phyloP scores from a whole-genome alignment of 371 early-diverging fungal species.

The Synchytrium microbalum region DNA sequence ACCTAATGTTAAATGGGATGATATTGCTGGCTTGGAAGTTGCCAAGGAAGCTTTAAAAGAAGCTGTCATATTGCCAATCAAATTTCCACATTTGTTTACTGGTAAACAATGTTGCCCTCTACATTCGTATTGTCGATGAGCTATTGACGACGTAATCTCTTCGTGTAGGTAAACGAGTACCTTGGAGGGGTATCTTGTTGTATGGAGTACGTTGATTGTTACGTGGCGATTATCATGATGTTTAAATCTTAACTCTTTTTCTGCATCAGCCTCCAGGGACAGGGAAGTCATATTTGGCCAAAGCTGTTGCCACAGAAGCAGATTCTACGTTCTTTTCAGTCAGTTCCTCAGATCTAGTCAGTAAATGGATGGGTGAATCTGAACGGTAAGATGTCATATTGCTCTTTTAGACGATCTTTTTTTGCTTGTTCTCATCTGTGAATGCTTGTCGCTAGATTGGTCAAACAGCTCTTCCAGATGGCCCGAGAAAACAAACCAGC shows the following conservation, averaged over 20 bases:
- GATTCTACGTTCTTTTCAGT: conserved; percentile 92
- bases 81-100: conserved; percentile 93
- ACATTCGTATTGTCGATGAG: conserved; percentile 6
- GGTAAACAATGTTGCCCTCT: too few species aligned
- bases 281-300: conserved; percentile 95
- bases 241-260: conserved; percentile 6
- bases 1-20: conserved; percentile 92
- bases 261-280: conserved; percentile 85
- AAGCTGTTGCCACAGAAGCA: conserved; percentile 95
- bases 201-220: conserved; percentile 65
- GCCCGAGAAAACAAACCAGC: conserved; percentile 89
- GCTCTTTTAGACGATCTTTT: not conserved
- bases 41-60: conserved; percentile 98
- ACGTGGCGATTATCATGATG: conserved; percentile 14
- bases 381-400: conserved; percentile 52
- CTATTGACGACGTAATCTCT: conserved; percentile 1
- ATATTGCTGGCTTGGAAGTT: conserved; percentile 95
- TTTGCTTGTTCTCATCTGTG: conserved; percentile 1
- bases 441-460: conserved; percentile 48
- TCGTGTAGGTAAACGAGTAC: conserved; percentile 61
- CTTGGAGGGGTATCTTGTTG: conserved; percentile 95
- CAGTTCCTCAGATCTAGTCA: conserved; percentile 89
- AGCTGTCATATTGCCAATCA: conserved; percentile 96
- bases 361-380: conserved; percentile 98
- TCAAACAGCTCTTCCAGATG: conserved; percentile 88